Evolutionary conservation across 1,284 basidiomycete species (phyloP).

Genomic region (Rhodofomes roseus): DNA sequence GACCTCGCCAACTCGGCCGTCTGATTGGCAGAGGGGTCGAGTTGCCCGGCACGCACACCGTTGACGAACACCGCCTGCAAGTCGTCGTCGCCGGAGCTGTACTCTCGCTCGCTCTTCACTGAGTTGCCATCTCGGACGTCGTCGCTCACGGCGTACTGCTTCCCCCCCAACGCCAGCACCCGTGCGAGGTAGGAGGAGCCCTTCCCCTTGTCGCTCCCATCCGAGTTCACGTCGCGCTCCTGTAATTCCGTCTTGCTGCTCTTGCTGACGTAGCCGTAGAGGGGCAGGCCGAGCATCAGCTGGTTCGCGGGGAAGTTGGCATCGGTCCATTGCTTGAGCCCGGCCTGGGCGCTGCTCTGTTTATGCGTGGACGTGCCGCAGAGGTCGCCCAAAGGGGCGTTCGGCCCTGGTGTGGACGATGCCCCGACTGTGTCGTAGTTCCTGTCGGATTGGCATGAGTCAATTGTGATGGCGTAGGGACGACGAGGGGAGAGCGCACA

Average conservation of each 20-base stretch:
- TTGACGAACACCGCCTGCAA: constrained; percentile 30
- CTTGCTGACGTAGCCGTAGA: constrained; percentile 57
- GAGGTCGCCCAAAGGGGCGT: constrained; percentile 68
- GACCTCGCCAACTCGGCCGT: constrained; percentile 1
- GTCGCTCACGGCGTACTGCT: neutral
- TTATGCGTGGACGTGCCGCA: constrained; percentile 68
- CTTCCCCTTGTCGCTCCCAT: no score
- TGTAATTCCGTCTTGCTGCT: constrained; percentile 28
- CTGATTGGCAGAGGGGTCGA: constrained; percentile 19
- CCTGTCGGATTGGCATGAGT: constrained; percentile 28
- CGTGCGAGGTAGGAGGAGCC: constrained; percentile 24
- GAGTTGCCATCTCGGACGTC: neutral
- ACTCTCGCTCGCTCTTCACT: constrained; percentile 10
- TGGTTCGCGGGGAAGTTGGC: constrained; percentile 71
- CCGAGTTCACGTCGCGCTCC: no score
- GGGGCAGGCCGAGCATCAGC: constrained; percentile 74
- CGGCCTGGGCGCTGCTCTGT: constrained; percentile 61
- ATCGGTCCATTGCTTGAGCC: constrained; percentile 61
- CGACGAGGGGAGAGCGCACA: constrained; percentile 33
- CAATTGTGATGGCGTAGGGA: neutral
- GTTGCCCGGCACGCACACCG: constrained; percentile 20
- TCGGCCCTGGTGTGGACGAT: constrained; percentile 65
- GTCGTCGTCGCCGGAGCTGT: constrained; percentile 1
- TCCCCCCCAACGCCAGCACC: constrained; percentile 21
- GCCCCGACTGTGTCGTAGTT: constrained; percentile 77